Evolutionary conservation across 441 rosid genomes (phyloP).

Genomic region (Populus tomentosa): DNA sequence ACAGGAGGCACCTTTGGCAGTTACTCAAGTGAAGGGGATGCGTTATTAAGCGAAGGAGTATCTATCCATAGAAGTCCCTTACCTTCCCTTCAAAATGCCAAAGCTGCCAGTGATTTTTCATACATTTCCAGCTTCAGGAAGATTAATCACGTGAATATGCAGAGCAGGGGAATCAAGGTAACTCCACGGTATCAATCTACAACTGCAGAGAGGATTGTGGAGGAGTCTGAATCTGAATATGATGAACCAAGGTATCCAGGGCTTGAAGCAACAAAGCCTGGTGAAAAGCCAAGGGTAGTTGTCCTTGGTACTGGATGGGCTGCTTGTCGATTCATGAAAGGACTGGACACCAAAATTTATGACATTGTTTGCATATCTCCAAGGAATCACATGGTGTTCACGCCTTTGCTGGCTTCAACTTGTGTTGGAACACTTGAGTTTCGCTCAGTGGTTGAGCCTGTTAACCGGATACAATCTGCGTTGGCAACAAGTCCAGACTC

Average conservation of each 20-base stretch:
- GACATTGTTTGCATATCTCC: conserved; percentile 70
- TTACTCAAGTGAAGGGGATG: conserved; percentile 20
- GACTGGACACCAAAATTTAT: conserved; percentile 47
- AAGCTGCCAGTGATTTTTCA: conserved; percentile 17
- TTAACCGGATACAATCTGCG: conserved; percentile 65
- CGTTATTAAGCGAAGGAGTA: conserved; percentile 8
- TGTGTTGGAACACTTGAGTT: conserved; percentile 44
- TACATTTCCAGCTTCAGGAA: conserved; percentile 20
- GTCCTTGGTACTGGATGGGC: conserved; percentile 84
- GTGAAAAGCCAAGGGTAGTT: conserved; percentile 69
- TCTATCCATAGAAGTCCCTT: conserved; percentile 1
- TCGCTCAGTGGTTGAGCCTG: conserved; percentile 34
- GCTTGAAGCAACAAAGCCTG: conserved; percentile 56
- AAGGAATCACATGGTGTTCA: conserved; percentile 15
- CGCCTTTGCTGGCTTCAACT: conserved; percentile 79
- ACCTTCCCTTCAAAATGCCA: conserved; percentile 24
- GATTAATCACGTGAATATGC: conserved; percentile 18
- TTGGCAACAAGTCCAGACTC: conserved; percentile 69
- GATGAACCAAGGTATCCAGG: conserved; percentile 39
- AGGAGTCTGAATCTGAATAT: conserved; percentile 37
- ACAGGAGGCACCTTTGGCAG: conserved; percentile 29
- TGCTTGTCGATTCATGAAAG: conserved; percentile 68
- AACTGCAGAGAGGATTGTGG: conserved; percentile 25
- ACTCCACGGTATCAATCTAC: conserved; percentile 36
- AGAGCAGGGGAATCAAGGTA: conserved; percentile 51